Conservation (phyloP, 2,329 filamentous ascomycete genomes). For the Neofusicoccum cordaticola region DNA sequence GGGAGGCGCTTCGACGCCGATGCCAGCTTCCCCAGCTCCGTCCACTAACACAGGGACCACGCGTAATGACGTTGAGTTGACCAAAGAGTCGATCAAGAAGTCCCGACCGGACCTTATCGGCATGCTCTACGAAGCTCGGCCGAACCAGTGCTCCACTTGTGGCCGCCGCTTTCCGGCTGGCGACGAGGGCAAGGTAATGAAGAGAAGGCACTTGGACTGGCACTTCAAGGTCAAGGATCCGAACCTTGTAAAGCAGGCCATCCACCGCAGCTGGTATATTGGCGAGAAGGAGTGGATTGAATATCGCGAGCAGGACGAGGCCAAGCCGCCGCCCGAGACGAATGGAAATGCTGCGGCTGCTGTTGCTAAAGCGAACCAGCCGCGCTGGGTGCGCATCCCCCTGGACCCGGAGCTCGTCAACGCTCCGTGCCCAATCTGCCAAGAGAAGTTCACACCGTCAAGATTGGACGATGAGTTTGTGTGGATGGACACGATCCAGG, state of each 20-base stretch:
- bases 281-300: conserved; percentile 94
- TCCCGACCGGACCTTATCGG: conserved; percentile 73
- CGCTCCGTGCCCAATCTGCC: conserved; percentile 85
- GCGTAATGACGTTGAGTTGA: conserved; percentile 57
- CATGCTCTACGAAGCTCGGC: conserved; percentile 74
- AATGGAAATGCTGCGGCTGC: conserved; percentile 41
- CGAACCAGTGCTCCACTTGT: conserved; percentile 87
- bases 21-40: conserved; percentile 25
- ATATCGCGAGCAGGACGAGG: conserved; percentile 75
- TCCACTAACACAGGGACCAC: not conserved
- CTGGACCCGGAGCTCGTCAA: conserved; percentile 72
- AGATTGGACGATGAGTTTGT: conserved; percentile 95
- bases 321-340: conserved; percentile 32
- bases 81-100: conserved; percentile 69
- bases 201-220: conserved; percentile 94
- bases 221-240: conserved; percentile 92
- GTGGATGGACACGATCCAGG: conserved; percentile 82
- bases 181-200: conserved; percentile 76
- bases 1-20: not conserved
- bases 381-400: conserved; percentile 78
- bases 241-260: conserved; percentile 79
- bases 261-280: conserved; percentile 93
- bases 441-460: conserved; percentile 88
- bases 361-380: conserved; percentile 54
- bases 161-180: conserved; percentile 80